Conservation (phyloP, 2,329 filamentous ascomycete genomes). For the Capronia americana region DNA sequence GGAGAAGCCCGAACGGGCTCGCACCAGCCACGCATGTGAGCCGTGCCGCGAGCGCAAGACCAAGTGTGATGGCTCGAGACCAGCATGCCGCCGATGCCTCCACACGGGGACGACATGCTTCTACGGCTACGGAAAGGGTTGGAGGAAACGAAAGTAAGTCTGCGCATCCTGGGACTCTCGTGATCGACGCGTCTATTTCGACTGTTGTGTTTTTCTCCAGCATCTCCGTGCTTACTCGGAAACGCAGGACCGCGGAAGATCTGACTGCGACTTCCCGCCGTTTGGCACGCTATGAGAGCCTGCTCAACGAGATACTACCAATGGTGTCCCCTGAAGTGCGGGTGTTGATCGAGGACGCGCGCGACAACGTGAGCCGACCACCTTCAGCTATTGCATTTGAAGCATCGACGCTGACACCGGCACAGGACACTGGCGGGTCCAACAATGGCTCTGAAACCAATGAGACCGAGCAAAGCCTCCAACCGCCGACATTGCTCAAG, state of each 20-base stretch:
- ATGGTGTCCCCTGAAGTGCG: constrained; percentile 38
- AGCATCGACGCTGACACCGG: background rate
- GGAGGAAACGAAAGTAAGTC: constrained; percentile 41
- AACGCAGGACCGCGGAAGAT: constrained; percentile 39
- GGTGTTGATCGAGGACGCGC: constrained; percentile 38
- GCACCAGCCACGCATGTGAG: constrained; percentile 41
- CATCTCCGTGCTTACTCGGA: constrained; percentile 11
- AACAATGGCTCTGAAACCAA: constrained; percentile 35
- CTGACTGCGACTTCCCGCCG: constrained; percentile 38
- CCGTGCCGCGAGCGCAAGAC: constrained; percentile 41
- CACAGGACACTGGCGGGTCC: constrained; percentile 31
- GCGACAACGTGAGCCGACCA: constrained; percentile 33
- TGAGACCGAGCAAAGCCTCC: constrained; percentile 27
- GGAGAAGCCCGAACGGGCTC: constrained; percentile 39
- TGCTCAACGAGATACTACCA: constrained; percentile 39
- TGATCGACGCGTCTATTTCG: background rate
- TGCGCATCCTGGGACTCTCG: background rate
- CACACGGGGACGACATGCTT: constrained; percentile 39
- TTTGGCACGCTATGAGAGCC: constrained; percentile 38
- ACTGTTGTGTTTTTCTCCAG: background rate
- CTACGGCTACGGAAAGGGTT: constrained; percentile 41
- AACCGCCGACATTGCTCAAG: constrained; percentile 22
- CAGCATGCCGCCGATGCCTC: constrained; percentile 39
- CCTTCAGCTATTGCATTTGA: background rate
- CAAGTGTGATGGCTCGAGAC: constrained; percentile 40